These are phyloP conservation scores for Annulohypoxylon nitens DNA, from an alignment of 495 filamentous ascomycete genomes.

Conservation along the genomic window DNA sequence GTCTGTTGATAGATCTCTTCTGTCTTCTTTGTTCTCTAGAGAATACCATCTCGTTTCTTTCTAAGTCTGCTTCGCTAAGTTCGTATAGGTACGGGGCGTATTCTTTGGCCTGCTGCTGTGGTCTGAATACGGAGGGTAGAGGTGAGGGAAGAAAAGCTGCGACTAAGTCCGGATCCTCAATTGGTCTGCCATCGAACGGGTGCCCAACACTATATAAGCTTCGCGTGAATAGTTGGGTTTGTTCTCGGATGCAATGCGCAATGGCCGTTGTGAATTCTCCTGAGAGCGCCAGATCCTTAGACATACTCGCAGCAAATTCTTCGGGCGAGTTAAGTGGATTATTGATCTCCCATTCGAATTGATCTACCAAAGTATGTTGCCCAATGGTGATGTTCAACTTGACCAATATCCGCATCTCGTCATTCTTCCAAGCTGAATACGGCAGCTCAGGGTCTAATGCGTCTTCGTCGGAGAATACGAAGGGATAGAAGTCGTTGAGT, in stretches of 20 bases:
- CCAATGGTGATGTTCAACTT: constrained; percentile 99
- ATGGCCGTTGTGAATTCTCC: constrained; percentile 98
- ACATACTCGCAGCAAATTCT: constrained; percentile 90
- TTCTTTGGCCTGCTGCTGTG: constrained; percentile 90
- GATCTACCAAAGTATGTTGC: constrained; percentile 91
- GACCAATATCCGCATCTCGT: constrained; percentile 96
- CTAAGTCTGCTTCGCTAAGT: constrained; percentile 89
- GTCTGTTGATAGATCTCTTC: constrained; percentile 93
- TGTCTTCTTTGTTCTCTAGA: constrained; percentile 92
- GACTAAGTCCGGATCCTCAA: constrained; percentile 90
- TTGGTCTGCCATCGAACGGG: constrained; percentile 91
- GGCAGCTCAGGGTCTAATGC: constrained; percentile 89
- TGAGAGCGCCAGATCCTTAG: constrained; percentile 88
- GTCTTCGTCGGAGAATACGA: constrained; percentile 89
- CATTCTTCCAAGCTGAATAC: constrained; percentile 95
- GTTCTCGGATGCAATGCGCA: constrained; percentile 95
- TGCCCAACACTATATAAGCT: constrained; percentile 94
- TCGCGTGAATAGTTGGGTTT: constrained; percentile 91
- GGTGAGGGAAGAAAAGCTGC: constrained; percentile 89
- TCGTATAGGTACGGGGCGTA: constrained; percentile 94
- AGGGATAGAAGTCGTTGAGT: constrained; percentile 91
- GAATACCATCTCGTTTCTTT: constrained; percentile 90
- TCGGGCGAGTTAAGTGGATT: constrained; percentile 93
- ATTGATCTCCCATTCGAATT: constrained; percentile 99
- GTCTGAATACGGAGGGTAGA: constrained; percentile 83